phyloP scores from a whole-genome alignment of 2,329 filamentous ascomycete species.

The Aspergillus sergii region DNA sequence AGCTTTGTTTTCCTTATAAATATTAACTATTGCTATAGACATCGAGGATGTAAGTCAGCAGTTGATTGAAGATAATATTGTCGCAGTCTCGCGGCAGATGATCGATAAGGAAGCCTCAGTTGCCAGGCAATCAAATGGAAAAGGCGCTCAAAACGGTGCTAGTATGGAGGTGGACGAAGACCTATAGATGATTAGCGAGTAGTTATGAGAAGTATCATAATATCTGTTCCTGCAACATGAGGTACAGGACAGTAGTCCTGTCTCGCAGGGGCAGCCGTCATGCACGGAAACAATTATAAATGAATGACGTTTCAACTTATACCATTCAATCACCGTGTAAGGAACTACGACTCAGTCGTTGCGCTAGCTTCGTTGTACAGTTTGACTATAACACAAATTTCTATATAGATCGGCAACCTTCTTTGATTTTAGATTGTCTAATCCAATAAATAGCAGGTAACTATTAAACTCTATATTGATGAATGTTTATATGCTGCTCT shows the following conservation, averaged over 20 bases:
- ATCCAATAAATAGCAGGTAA: not conserved
- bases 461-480: not conserved
- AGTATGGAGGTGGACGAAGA: slow-evolving; percentile 72
- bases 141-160: slow-evolving; percentile 50
- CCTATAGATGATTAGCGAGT: slow-evolving; percentile 37
- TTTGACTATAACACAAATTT: not conserved
- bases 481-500: not conserved
- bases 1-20: not conserved
- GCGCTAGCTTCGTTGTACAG: not conserved
- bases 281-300: slow-evolving; percentile 7
- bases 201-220: slow-evolving; percentile 2
- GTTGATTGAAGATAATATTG: slow-evolving; percentile 98
- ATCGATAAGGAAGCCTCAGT: slow-evolving; percentile 98
- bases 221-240: slow-evolving; percentile 2
- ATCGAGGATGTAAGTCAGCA: slow-evolving; percentile 95
- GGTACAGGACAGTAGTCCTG: not conserved
- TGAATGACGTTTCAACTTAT: slow-evolving; percentile 9
- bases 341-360: slow-evolving; percentile 5
- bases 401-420: not conserved
- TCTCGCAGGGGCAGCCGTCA: not conserved
- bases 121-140: slow-evolving; percentile 61
- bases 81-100: slow-evolving; percentile 97
- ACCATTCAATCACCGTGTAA: not conserved
- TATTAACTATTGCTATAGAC: slow-evolving; percentile 53
- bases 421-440: not conserved